These are phyloP conservation scores for Sugiyamaella chiloensis DNA, from an alignment of 805 yeast species.

Conservation along the genomic window DNA sequence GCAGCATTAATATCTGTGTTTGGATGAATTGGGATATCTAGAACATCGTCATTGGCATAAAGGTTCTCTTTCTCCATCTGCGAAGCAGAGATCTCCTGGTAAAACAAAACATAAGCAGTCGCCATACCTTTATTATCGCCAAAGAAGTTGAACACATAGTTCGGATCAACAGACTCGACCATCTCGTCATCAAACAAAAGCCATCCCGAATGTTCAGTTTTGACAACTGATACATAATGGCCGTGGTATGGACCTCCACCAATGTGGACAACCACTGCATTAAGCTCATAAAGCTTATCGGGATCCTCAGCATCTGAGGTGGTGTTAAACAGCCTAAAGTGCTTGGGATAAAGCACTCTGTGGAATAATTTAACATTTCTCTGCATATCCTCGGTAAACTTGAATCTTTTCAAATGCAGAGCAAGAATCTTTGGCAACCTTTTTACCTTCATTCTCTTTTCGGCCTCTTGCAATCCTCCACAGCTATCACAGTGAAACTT, in stretches of 20 bases:
- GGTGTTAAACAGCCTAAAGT: slow-evolving; percentile 62
- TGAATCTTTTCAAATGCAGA: slow-evolving; percentile 86
- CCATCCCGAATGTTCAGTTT: slow-evolving; percentile 81
- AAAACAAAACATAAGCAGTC: slow-evolving; percentile 86
- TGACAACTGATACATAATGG: slow-evolving; percentile 85
- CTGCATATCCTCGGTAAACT: slow-evolving; percentile 79
- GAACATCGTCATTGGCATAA: slow-evolving; percentile 28
- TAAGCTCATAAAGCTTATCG: slow-evolving; percentile 70
- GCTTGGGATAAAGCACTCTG: slow-evolving; percentile 75
- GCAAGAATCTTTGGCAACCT: slow-evolving; percentile 74
- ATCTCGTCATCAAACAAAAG: slow-evolving; percentile 91
- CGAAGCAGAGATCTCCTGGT: slow-evolving; percentile 47
- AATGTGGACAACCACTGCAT: slow-evolving; percentile 85
- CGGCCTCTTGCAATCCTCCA: slow-evolving; percentile 88
- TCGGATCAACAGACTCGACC: slow-evolving; percentile 82
- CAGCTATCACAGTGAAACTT: slow-evolving; percentile 93
- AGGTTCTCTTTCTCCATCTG: slow-evolving; percentile 28
- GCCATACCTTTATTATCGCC: slow-evolving; percentile 88
- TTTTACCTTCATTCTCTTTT: slow-evolving; percentile 78
- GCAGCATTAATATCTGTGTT: slow-evolving; percentile 18
- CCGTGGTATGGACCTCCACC: slow-evolving; percentile 99
- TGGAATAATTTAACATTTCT: slow-evolving; percentile 84
- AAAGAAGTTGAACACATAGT: slow-evolving; percentile 76
- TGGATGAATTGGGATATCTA: slow-evolving; percentile 21
- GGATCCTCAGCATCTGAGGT: slow-evolving; percentile 51